These are phyloP conservation scores for Plasmodium adleri DNA, from an alignment of 169 alveolate genomes.

Conservation along the genomic window DNA sequence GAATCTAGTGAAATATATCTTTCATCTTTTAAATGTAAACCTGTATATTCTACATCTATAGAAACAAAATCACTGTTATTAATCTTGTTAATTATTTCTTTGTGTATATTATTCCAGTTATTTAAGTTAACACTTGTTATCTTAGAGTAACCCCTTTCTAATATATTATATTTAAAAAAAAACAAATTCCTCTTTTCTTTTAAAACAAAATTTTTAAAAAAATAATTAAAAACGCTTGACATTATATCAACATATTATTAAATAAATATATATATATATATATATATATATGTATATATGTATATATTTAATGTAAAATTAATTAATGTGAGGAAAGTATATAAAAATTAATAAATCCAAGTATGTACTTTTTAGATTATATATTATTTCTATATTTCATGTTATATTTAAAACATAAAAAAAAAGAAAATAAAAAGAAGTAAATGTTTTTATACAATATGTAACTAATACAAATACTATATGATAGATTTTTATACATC, in stretches of 20 bases:
- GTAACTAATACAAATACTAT: too few species aligned
- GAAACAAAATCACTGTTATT: constrained; percentile 85
- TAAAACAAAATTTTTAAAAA: constrained; percentile 59
- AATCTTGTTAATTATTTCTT: constrained; percentile 74
- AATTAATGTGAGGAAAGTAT: too few species aligned
- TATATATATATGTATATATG: too few species aligned
- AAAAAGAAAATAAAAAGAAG: too few species aligned
- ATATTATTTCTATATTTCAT: too few species aligned
- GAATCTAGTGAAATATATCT: constrained; percentile 88
- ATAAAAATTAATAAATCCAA: too few species aligned
- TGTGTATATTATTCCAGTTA: constrained; percentile 71
- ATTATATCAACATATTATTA: constrained; percentile 13
- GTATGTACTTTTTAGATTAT: too few species aligned
- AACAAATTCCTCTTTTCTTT: constrained; percentile 33
- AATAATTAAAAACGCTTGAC: constrained; percentile 44
- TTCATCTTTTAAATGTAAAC: constrained; percentile 87
- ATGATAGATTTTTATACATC: too few species aligned
- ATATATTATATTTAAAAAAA: constrained; percentile 21
- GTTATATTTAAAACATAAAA: too few species aligned
- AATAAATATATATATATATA: not conserved
- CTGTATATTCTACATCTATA: constrained; percentile 87
- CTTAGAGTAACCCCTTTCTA: constrained; percentile 43
- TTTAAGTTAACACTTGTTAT: constrained; percentile 75
- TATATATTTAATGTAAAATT: too few species aligned
- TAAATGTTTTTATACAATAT: too few species aligned